Evolutionary conservation across 352 stramenopile genomes (phyloP), one percentile per base, ranked within the genome.

Genomic region (Phytophthora agathidicida): DNA sequence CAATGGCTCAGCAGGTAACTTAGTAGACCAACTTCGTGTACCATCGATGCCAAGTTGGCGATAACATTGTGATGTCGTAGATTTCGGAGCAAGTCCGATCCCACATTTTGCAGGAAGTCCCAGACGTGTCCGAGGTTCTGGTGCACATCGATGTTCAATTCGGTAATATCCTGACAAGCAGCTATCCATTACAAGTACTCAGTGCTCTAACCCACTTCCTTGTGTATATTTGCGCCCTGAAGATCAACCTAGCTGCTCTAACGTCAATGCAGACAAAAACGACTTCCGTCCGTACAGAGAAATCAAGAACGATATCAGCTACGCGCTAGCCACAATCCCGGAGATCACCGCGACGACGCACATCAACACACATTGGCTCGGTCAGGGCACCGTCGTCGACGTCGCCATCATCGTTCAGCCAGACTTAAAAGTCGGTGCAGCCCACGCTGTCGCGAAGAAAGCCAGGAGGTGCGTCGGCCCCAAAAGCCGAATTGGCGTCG

Each of bases 121-220:
- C 61, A 9, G 83, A 93, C 41, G 86, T 96, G n/a, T 92, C 86
- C 0, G 87, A 96, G 63, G 85, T 96, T 36, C 66, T 94, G n/a
- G 87, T 96, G 7, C 85, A 93, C 49, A 91, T 94, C 41, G 85
- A 94, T 36, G 85, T 89, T 5, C 74, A 86, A 38, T 83, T 88
- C 45, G 65, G 82, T 91, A 71, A 22, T 32, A 24, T 20, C 9
- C 20, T 39, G 8, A 7, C 4, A 13, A 54, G 14, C 2, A 20
- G 1, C 31, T 14, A 23, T 17, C 13, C 14, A 16, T 26, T 1
- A 1, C 26, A 35, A 51, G 8, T 10, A 26, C 17, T 16, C 19
- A 36, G 19, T 14, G 3, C 11, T 35, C 7, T 59, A 20, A 54
- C 7, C 6, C 23, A 22, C 28, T 24, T 19, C 4, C 23, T 20